Evolutionary conservation across 768 basidiomycete genomes (phyloP), one percentile per base, ranked within the genome.

Genomic region (Dioszegia hungarica): DNA sequence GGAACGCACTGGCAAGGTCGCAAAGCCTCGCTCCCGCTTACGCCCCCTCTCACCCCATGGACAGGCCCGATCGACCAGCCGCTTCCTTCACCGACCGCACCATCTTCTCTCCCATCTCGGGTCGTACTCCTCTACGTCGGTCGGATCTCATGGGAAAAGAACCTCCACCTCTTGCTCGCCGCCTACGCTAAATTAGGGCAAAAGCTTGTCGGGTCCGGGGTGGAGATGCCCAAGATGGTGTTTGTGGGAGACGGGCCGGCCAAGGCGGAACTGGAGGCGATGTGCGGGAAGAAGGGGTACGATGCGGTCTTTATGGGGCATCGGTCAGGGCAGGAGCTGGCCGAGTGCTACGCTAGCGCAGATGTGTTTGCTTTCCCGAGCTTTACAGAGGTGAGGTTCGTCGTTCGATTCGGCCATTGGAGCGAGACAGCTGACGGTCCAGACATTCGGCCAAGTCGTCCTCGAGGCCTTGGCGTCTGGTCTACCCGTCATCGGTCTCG

Each of bases 161-260:
- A 80, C 63, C 74, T 80, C 1, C 71, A 74, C 14, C 70, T 80
- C 2, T 66, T 80, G 11, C 69, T 79, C n/a, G 60, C 72, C 20
- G 77, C 79, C 3, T 76, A 77, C 49, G 67, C 63, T 0, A 54
- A 62, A 1, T 67, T 80, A 6, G 9, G 10, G 4, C 34, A 57
- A 19, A 6, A 59, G 40, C 31, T 68, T 29, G 33, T 77, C 27
- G 63, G 71, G 2, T 11, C 45, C 0, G 64, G 57, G 0, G 37
- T 57, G 3, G 17, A 33, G 5, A 39, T 67, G 51, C 73, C 74
- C 2, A 76, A 74, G 45, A 71, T 79, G 34, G 74, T 79, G 1
- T 77, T 80, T 29, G 78, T 79, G 15, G 79, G 79, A 3, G 77
- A 79, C 54, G 79, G 79, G 0, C 79, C 79, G 0, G 78, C 78